phyloP scores from a whole-genome alignment of 345 rosid species.

The Rhodamnia argentea region DNA sequence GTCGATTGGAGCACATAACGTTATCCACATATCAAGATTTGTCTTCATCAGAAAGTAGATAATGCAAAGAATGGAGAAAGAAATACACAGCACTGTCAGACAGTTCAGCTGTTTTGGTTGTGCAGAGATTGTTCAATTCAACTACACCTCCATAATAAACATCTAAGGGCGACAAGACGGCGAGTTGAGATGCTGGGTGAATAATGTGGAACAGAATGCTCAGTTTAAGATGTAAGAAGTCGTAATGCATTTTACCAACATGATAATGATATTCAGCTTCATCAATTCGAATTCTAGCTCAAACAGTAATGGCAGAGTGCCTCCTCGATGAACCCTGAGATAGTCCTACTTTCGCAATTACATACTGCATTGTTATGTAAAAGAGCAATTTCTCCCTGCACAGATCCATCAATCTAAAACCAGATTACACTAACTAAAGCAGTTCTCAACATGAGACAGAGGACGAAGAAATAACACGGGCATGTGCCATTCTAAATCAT shows the following conservation, averaged over 20 bases:
- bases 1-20: neutral
- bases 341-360: neutral
- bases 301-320: neutral
- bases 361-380: neutral
- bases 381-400: neutral
- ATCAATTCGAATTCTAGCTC: neutral
- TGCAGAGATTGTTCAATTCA: neutral
- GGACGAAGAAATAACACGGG: neutral
- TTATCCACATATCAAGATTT: neutral
- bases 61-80: neutral
- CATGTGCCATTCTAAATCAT: neutral
- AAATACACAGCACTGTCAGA: neutral
- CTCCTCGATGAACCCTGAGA: neutral
- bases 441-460: neutral
- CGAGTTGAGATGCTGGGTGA: neutral
- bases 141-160: neutral
- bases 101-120: neutral
- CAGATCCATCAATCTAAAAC: neutral
- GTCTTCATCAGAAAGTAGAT: neutral
- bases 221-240: neutral
- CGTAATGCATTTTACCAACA: neutral
- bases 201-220: neutral
- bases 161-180: neutral
- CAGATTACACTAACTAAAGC: neutral
- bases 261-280: neutral